Conservation (phyloP, 352 stramenopile species). For the Thalassiosira hispida region DNA sequence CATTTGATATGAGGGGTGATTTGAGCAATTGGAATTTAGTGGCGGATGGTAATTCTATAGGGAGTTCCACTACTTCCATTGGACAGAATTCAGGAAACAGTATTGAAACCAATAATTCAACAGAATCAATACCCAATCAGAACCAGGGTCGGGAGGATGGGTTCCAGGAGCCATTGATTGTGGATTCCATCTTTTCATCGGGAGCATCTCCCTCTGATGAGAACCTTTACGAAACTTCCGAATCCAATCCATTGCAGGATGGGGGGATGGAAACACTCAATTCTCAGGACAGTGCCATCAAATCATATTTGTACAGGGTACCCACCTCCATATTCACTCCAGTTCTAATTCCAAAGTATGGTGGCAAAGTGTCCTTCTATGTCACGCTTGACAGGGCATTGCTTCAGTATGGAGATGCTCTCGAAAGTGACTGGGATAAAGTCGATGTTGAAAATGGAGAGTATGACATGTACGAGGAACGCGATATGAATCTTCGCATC, state of each 20-base stretch:
- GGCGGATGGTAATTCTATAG: constrained; percentile 4
- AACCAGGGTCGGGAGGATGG: background rate
- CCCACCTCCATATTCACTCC: background rate
- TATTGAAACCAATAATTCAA: background rate
- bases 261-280: too few relatives aligned
- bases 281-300: too few relatives aligned
- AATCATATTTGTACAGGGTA: constrained; percentile 12
- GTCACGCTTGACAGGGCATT: constrained; percentile 5
- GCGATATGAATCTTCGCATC: constrained; percentile 37
- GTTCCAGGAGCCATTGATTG: constrained; percentile 2
- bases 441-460: constrained; percentile 25
- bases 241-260: too few relatives aligned
- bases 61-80: background rate
- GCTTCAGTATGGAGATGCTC: constrained; percentile 3
- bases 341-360: constrained; percentile 5
- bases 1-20: constrained; percentile 1
- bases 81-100: too few relatives aligned
- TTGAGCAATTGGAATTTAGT: constrained; percentile 7
- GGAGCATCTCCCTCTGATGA: too few relatives aligned
- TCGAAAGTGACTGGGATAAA: constrained; percentile 42
- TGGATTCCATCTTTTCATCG: background rate
- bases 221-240: too few relatives aligned
- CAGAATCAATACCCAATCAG: background rate
- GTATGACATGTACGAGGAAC: background rate
- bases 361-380: constrained; percentile 7